These are phyloP conservation scores for Boletus subluridellus DNA, from an alignment of 1,284 basidiomycete genomes.

Conservation along the genomic window DNA sequence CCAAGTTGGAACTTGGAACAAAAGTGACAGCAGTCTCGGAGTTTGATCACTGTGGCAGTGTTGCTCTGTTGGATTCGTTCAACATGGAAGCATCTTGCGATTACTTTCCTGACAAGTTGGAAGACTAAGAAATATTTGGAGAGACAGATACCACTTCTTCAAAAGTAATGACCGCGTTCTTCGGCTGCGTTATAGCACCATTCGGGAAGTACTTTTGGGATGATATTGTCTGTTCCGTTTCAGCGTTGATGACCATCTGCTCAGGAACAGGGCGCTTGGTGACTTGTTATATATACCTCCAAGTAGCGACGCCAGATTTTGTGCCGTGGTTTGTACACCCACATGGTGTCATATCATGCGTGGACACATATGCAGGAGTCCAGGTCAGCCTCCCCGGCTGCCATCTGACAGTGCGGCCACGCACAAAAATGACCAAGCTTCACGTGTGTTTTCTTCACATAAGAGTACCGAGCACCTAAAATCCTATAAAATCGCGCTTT, in stretches of 20 bases:
- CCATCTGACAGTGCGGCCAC: neutral
- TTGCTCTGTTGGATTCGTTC: too few relatives aligned
- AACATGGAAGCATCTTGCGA: too few relatives aligned
- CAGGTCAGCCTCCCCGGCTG: neutral
- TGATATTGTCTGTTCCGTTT: neutral
- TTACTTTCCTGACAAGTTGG: neutral
- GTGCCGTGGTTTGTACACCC: neutral
- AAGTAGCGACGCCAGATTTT: neutral
- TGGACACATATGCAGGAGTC: neutral
- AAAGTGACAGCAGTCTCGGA: too few relatives aligned
- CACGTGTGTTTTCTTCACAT: neutral
- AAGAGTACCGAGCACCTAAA: neutral
- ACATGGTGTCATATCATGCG: neutral
- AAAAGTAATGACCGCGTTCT: too few relatives aligned
- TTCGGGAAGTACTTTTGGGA: slow-evolving; percentile 2
- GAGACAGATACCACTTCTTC: neutral
- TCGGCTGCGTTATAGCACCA: too few relatives aligned
- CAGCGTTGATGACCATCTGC: neutral
- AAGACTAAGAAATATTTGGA: neutral
- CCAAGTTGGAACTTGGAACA: too few relatives aligned
- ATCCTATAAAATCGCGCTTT: too few relatives aligned
- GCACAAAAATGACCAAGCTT: neutral
- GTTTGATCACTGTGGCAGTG: too few relatives aligned
- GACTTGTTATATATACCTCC: neutral
- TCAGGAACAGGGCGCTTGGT: too few relatives aligned